A percentile compares a stretch with the other conserved stretches of the same genome.
phyloP scores from a whole-genome alignment of 495 filamentous ascomycete genomes.

The Aspergillus haitiensis region DNA sequence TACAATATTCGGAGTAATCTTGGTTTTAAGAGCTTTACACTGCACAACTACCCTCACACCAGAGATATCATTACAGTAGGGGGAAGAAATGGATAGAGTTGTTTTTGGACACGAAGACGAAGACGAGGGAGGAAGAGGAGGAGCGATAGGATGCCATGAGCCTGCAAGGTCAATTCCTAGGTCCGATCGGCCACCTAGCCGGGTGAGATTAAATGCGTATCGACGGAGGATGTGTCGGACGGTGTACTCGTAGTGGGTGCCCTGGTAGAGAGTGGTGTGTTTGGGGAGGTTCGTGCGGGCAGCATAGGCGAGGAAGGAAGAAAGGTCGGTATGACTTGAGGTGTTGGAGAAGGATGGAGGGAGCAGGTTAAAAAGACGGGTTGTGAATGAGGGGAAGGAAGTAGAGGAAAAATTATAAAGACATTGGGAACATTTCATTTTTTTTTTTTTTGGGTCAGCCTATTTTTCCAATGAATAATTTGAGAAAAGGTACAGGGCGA shows the following conservation, averaged over 20 bases:
- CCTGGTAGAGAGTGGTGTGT: slow-evolving; percentile 43
- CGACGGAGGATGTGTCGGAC: slow-evolving; percentile 59
- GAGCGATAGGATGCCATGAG: slow-evolving; percentile 57
- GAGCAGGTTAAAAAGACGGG: slow-evolving; percentile 44
- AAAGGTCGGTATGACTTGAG: slow-evolving; percentile 62
- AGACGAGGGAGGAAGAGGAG: neutral
- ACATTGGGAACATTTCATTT: neutral
- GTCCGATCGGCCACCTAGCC: slow-evolving; percentile 74
- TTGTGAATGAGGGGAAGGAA: slow-evolving; percentile 36
- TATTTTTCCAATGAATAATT: slow-evolving; percentile 2
- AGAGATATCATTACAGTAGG: slow-evolving; percentile 25
- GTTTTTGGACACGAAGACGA: neutral
- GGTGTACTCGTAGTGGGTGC: slow-evolving; percentile 71
- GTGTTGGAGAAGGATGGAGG: slow-evolving; percentile 45
- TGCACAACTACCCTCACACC: slow-evolving; percentile 67
- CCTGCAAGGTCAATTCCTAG: slow-evolving; percentile 83
- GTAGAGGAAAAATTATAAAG: neutral
- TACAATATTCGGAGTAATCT: slow-evolving; percentile 62
- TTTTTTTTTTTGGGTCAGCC: neutral
- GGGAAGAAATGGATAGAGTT: no score
- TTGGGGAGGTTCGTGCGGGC: slow-evolving; percentile 42
- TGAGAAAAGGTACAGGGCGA: neutral
- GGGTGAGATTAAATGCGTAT: slow-evolving; percentile 65
- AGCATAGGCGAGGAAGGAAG: slow-evolving; percentile 73
- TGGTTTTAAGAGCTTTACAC: slow-evolving; percentile 69